Evolutionary conservation across 768 basidiomycete species (phyloP).

Genomic region (Xanthoconium stramineum): DNA sequence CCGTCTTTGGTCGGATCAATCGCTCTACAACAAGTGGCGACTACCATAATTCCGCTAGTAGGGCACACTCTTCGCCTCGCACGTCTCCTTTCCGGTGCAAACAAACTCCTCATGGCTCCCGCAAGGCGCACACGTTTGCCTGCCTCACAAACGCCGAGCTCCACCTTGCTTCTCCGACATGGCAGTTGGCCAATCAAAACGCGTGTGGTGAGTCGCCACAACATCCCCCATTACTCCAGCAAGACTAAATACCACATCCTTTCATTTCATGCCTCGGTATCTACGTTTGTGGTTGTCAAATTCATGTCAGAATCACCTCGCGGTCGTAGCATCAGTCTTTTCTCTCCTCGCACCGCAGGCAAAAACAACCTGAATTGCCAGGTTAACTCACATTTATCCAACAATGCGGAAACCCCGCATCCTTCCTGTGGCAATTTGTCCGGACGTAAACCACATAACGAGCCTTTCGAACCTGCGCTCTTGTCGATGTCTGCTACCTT

Average conservation of each 20-base stretch:
- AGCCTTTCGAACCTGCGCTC: conserved; percentile 22
- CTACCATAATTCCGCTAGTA: conserved; percentile 11
- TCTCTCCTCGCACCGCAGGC: conserved; percentile 30
- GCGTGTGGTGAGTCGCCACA: conserved; percentile 28
- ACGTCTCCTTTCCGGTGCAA: conserved; percentile 22
- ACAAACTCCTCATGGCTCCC: conserved; percentile 25
- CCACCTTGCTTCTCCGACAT: conserved; percentile 26
- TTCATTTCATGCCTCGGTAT: conserved; percentile 21
- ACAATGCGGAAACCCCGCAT: conserved; percentile 34
- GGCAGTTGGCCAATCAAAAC: conserved; percentile 25
- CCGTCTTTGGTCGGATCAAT: conserved; percentile 18
- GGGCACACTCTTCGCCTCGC: conserved; percentile 16
- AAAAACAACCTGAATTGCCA: conserved; percentile 17
- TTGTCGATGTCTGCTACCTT: conserved; percentile 20
- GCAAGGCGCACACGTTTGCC: conserved; percentile 33
- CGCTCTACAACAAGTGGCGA: conserved; percentile 16
- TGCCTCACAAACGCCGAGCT: conserved; percentile 33
- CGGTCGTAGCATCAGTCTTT: conserved; percentile 33
- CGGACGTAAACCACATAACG: conserved; percentile 23
- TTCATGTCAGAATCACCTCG: conserved; percentile 27
- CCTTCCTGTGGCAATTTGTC: conserved; percentile 25
- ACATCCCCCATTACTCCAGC: conserved; percentile 8
- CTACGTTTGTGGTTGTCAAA: conserved; percentile 17
- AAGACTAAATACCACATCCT: conserved; percentile 20
- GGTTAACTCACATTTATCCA: conserved; percentile 21